Base-by-base conservation (phyloP, 2,329 filamentous ascomycete species). In the Onygenales sp. region DNA sequence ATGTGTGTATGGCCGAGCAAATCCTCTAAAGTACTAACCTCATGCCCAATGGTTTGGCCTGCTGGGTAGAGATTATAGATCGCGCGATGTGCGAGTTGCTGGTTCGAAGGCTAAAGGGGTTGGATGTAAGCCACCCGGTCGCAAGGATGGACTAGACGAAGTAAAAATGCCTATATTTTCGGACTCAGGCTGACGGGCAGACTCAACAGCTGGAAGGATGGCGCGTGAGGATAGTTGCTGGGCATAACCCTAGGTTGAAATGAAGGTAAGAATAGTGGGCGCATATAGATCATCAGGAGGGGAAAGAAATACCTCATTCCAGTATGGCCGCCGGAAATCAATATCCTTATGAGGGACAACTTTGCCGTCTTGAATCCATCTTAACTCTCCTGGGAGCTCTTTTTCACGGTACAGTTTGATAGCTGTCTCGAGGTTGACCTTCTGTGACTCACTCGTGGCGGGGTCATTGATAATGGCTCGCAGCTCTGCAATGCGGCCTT, bases 201-300 rank as follows among this genome's bases (percentile, higher is more conserved):
- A 41, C 31, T 38, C 27, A 35, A 35, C 38, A 52, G 50, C 35
- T 47, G 51, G 51, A 53, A 49, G 8, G 36, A 53, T 43, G 48
- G 27, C 27, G 11, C 21, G 45, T 5, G 51, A 53, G 45, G 45
- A 53, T 53, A 48, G 51, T 49, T 53, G 51, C 39, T 53, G 51
- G 45, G 35, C 51, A 53, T 48, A 53, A 36, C 51, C 51, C 51
- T 53, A 49, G 43, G 17, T 53, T 53, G 45, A 53, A 49, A 53
- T 35, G 13, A 48, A 45, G 13, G 51, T 53, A 53, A 53, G 51
- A 38, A 54, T 1, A 32, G 32, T 27, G 5, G 21, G 21, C 21
- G 5, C 21, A 27, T 27, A 27, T 27, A 27, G 21, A 27, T 27
- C 21, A 27, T 27, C 21, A 27, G 21, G 21, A 27, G 3, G 21